Evolutionary conservation across 306 rosid species (phyloP).

Genomic region (Urtica urens): DNA sequence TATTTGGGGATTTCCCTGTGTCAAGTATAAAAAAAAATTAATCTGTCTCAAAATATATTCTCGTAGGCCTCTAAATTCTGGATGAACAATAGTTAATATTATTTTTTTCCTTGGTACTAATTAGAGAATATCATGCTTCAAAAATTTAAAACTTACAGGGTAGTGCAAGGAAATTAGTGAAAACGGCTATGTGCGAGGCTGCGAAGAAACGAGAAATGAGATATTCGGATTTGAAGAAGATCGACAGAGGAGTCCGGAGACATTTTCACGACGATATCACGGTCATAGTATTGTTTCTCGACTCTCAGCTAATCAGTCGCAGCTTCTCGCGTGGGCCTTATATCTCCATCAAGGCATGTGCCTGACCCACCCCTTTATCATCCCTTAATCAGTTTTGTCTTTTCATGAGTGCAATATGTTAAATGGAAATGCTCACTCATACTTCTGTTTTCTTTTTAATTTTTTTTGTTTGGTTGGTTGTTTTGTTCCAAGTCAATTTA

Average conservation of each 20-base stretch:
- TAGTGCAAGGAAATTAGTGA: conserved; percentile 60
- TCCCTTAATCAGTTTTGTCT: conserved; percentile 14
- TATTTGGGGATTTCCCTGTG: neutral
- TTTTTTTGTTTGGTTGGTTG: conserved; percentile 20
- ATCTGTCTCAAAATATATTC: no score
- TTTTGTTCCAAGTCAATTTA: conserved; percentile 6
- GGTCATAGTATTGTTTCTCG: conserved; percentile 74
- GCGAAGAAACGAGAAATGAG: conserved; percentile 98
- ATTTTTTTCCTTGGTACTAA: no score
- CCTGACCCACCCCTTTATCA: conserved; percentile 26
- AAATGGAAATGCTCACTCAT: conserved; percentile 9
- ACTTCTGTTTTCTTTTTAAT: neutral
- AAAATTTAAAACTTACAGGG: conserved; percentile 41
- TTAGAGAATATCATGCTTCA: neutral
- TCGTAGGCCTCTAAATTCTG: no score
- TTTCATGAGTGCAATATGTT: conserved; percentile 16
- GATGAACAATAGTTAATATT: no score
- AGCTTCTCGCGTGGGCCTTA: conserved; percentile 34
- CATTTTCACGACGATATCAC: conserved; percentile 97
- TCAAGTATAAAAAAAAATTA: no score
- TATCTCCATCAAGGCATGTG: conserved; percentile 59
- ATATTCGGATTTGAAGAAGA: conserved; percentile 80
- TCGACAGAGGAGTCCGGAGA: conserved; percentile 88
- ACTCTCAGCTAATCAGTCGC: conserved; percentile 42
- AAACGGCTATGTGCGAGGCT: conserved; percentile 69